A percentile compares a stretch with the other conserved stretches of the same genome.
These are phyloP conservation scores for Dothidotthia symphoricarpi DNA, from an alignment of 2,329 filamentous ascomycete genomes.

Conservation along the genomic window DNA sequence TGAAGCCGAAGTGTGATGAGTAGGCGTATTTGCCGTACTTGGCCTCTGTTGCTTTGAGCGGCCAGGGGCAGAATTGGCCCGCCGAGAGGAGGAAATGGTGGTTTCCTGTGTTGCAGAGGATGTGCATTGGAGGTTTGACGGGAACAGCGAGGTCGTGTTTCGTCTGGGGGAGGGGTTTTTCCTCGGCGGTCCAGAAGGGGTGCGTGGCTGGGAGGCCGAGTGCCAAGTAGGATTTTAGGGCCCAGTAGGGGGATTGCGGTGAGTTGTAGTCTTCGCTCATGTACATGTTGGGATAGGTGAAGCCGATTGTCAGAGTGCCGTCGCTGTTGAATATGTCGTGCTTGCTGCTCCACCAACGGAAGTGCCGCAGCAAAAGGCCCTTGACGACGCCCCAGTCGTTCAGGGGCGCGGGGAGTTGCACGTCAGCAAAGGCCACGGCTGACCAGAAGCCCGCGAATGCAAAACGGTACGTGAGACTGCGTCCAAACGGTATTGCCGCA, in stretches of 20 bases:
- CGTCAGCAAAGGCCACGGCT: slow-evolving; percentile 45
- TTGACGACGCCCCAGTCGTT: slow-evolving; percentile 45
- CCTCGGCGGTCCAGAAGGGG: slow-evolving; percentile 49
- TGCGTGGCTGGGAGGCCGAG: slow-evolving; percentile 40
- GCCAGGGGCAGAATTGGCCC: slow-evolving; percentile 39
- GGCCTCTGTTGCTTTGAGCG: slow-evolving; percentile 37
- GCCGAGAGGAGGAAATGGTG: slow-evolving; percentile 35
- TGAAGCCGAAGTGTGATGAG: slow-evolving; percentile 39
- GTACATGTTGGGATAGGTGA: slow-evolving; percentile 53
- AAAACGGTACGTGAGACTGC: slow-evolving; percentile 54
- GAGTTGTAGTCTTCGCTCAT: slow-evolving; percentile 59
- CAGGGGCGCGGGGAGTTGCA: slow-evolving; percentile 43
- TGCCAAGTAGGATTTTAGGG: slow-evolving; percentile 51
- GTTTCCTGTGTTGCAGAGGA: slow-evolving; percentile 44
- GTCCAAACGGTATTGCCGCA: slow-evolving; percentile 53
- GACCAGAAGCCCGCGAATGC: slow-evolving; percentile 53
- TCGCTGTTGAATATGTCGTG: slow-evolving; percentile 50
- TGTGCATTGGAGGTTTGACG: slow-evolving; percentile 44
- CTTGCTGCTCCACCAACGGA: slow-evolving; percentile 50
- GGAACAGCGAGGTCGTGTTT: background rate
- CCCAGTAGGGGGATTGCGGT: slow-evolving; percentile 57
- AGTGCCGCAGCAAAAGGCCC: slow-evolving; percentile 51
- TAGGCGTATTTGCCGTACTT: slow-evolving; percentile 41
- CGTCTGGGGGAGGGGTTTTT: slow-evolving; percentile 38
- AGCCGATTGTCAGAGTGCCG: slow-evolving; percentile 53